A percentile compares a stretch with the other conserved stretches of the same genome.
Evolutionary conservation across 1,284 basidiomycete species (phyloP).

Genomic region (Marasmius oreades): DNA sequence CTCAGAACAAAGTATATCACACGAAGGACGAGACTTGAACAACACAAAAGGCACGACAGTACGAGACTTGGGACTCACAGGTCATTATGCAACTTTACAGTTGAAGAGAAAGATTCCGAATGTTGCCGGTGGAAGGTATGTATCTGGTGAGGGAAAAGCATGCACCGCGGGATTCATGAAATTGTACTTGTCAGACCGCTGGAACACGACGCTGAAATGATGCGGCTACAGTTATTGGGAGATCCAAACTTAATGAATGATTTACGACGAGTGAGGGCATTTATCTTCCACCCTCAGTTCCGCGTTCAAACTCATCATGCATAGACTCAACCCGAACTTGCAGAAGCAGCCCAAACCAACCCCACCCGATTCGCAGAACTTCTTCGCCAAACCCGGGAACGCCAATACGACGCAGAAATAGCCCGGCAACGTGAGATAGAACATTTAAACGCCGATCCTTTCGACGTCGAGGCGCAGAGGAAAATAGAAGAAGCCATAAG

Average conservation of each 20-base stretch:
- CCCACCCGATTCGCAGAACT: slow-evolving; percentile 75
- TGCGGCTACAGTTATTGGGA: slow-evolving; percentile 84
- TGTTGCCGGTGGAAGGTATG: slow-evolving; percentile 58
- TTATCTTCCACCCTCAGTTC: slow-evolving; percentile 4
- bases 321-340: slow-evolving; percentile 79
- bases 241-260: slow-evolving; percentile 79
- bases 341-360: slow-evolving; percentile 63
- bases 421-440: slow-evolving; percentile 64
- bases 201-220: slow-evolving; percentile 85
- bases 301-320: background rate
- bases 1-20: slow-evolving; percentile 67
- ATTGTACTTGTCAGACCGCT: slow-evolving; percentile 38
- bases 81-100: slow-evolving; percentile 61
- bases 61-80: slow-evolving; percentile 52
- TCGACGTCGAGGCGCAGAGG: slow-evolving; percentile 86
- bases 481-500: slow-evolving; percentile 94
- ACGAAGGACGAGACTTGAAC: slow-evolving; percentile 59
- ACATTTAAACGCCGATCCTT: slow-evolving; percentile 81
- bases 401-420: slow-evolving; percentile 50
- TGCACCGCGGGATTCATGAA: no score
- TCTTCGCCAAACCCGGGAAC: slow-evolving; percentile 59
- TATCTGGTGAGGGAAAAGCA: no score
- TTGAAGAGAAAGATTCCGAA: slow-evolving; percentile 57
- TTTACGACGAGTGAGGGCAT: slow-evolving; percentile 54
- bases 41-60: slow-evolving; percentile 62